Conservation (phyloP, 1,284 basidiomycete species). For the Sanghuangporus baumii region DNA sequence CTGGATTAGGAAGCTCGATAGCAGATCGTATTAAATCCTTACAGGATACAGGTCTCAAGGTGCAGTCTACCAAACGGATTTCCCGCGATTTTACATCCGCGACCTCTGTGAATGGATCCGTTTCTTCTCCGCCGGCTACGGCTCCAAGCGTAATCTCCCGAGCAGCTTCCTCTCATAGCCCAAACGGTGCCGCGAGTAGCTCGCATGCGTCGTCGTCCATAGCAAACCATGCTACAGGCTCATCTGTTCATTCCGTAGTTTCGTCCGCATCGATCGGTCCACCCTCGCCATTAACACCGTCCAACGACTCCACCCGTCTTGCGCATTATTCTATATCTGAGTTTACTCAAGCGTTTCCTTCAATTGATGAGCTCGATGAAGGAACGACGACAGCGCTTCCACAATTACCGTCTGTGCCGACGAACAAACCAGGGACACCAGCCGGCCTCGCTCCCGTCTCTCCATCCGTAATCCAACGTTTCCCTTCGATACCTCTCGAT, state of each 20-base stretch:
- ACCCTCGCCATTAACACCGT: conserved; percentile 61
- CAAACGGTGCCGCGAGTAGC: conserved; percentile 15
- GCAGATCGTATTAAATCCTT: conserved; percentile 69
- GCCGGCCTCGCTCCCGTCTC: conserved; percentile 22
- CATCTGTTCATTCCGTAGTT: conserved; percentile 52
- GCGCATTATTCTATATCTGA: conserved; percentile 39
- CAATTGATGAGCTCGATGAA: conserved; percentile 71
- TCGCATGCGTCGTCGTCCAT: conserved; percentile 17
- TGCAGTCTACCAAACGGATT: conserved; percentile 44
- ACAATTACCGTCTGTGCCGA: conserved; percentile 43
- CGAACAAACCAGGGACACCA: conserved; percentile 28
- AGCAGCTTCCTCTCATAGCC: not conserved
- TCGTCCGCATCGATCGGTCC: conserved; percentile 64
- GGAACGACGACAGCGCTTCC: conserved; percentile 23
- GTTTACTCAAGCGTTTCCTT: conserved; percentile 60
- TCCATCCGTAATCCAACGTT: conserved; percentile 27
- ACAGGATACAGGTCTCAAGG: conserved; percentile 56
- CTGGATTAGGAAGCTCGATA: conserved; percentile 44
- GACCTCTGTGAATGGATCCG: conserved; percentile 23
- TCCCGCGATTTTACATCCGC: conserved; percentile 43
- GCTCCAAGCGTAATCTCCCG: conserved; percentile 5
- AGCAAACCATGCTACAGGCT: conserved; percentile 28
- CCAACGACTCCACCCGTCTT: conserved; percentile 33
- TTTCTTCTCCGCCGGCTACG: conserved; percentile 18
- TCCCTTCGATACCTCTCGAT: conserved; percentile 50